Evolutionary conservation across 2,329 filamentous ascomycete species (phyloP).

Genomic region (Aspergillus sp.): DNA sequence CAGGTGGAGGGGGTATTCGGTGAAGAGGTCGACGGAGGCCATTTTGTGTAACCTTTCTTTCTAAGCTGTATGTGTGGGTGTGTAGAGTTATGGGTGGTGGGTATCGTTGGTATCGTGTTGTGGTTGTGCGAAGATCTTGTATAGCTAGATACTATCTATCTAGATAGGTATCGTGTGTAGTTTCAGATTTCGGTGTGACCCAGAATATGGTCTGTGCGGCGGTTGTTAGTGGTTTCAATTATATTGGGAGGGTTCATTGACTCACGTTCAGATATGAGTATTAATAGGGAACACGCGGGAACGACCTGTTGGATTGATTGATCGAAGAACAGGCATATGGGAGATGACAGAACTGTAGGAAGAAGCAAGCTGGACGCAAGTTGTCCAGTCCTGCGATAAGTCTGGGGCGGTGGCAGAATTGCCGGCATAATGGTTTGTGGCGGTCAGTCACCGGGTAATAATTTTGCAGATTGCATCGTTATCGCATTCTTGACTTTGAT

Average conservation of each 20-base stretch:
- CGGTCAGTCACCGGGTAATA: not conserved
- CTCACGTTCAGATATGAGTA: not conserved
- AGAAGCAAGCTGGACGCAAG: conserved; percentile 18
- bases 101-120: not conserved
- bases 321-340: not conserved
- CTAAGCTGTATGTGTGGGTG: not conserved
- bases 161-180: not conserved
- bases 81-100: not conserved
- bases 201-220: conserved; percentile 7
- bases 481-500: no score
- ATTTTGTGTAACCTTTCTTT: conserved; percentile 20
- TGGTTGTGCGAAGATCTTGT: not conserved
- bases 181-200: not conserved
- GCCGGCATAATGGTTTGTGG: not conserved
- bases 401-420: conserved; percentile 29
- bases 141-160: no score
- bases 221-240: not conserved
- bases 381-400: conserved; percentile 25
- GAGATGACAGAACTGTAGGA: not conserved
- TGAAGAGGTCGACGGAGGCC: conserved; percentile 59
- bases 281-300: not conserved
- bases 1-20: conserved; percentile 76
- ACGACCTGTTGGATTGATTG: not conserved
- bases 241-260: not conserved
- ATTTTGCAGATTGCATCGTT: not conserved